A percentile compares a stretch with the other conserved stretches of the same genome.
phyloP scores from a whole-genome alignment of 345 rosid genomes.

The Moricandia moricandioides region DNA sequence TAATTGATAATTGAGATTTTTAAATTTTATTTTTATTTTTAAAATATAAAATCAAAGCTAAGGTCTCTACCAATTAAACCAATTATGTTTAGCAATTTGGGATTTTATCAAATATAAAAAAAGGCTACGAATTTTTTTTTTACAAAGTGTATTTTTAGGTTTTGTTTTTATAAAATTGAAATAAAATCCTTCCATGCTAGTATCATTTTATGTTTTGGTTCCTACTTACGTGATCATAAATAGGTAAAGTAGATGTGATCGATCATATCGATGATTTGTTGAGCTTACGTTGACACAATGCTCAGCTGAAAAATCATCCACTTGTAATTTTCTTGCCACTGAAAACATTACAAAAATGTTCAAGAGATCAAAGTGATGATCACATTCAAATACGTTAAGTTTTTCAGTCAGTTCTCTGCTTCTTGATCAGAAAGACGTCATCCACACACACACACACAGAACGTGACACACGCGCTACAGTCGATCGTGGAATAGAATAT shows the following conservation, averaged over 20 bases:
- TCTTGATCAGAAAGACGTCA: constrained; percentile 12
- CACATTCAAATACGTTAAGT: constrained; percentile 6
- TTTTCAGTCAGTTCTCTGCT: constrained; percentile 1
- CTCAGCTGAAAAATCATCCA: constrained; percentile 4
- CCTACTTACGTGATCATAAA: background rate
- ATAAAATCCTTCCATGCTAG: background rate
- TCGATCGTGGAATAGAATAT: background rate
- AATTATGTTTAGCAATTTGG: background rate
- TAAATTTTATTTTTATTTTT: no score
- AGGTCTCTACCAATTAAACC: no score
- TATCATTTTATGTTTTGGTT: background rate
- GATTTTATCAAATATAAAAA: background rate
- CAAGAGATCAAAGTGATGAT: background rate
- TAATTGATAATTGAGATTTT: no score
- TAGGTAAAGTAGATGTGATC: background rate
- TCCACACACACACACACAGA: background rate
- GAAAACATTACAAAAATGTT: background rate
- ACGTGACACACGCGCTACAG: background rate
- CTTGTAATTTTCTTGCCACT: background rate
- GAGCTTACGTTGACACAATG: constrained; percentile 6
- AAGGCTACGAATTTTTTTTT: no score
- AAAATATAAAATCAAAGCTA: no score
- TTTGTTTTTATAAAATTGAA: background rate
- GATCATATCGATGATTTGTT: background rate
- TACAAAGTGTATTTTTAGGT: background rate